These are phyloP conservation scores for Karstenula rhodostoma DNA, from an alignment of 2,329 filamentous ascomycete species.

Conservation along the genomic window DNA sequence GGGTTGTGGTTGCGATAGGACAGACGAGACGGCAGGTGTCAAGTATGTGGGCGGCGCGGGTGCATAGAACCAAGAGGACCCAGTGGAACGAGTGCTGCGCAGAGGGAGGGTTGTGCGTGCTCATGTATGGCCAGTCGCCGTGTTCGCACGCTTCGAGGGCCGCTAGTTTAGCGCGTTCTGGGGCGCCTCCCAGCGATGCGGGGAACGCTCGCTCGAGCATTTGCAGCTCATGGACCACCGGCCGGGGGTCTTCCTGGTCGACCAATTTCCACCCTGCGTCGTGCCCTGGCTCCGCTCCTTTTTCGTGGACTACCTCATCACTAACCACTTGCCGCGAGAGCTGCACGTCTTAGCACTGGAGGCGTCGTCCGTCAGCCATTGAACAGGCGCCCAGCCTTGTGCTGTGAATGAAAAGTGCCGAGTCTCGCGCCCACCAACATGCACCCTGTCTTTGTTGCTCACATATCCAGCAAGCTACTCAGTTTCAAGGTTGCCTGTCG, in stretches of 20 bases:
- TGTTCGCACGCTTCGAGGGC: conserved; percentile 16
- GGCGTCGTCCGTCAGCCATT: neutral
- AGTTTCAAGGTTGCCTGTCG: neutral
- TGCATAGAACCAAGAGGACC: conserved; percentile 15
- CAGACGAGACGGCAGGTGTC: conserved; percentile 9
- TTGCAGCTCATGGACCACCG: conserved; percentile 4
- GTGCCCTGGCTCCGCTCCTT: conserved; percentile 33
- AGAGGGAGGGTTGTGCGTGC: conserved; percentile 18
- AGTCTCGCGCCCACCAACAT: neutral
- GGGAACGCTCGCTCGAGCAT: conserved; percentile 17
- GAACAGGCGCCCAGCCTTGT: neutral
- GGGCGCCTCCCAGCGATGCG: conserved; percentile 26
- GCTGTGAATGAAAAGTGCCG: neutral
- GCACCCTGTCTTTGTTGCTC: neutral
- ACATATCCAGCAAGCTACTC: neutral
- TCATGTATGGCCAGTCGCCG: conserved; percentile 24
- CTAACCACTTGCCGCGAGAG: conserved; percentile 23
- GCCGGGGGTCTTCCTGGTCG: conserved; percentile 17
- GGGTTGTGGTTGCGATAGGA: conserved; percentile 23
- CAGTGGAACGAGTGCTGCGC: conserved; percentile 2
- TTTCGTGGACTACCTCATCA: conserved; percentile 36
- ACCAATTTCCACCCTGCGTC: conserved; percentile 14
- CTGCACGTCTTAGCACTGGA: neutral
- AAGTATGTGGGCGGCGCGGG: conserved; percentile 13
- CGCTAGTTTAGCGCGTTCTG: conserved; percentile 24